Evolutionary conservation across 1,139 yeast species (phyloP), one percentile per base, ranked within the genome.

Genomic region (Kodamaea alishanica): DNA sequence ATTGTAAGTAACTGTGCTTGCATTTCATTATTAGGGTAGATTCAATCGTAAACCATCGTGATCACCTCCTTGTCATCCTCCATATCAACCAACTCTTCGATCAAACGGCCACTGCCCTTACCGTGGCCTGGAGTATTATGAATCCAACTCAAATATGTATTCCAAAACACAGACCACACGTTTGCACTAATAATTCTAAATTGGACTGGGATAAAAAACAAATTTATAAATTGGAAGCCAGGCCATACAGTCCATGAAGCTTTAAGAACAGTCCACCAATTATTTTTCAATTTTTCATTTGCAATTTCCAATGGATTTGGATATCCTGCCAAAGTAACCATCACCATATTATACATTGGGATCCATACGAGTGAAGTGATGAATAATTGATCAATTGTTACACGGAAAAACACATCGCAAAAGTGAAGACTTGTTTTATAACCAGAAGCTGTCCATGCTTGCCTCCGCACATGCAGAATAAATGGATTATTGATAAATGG

Each of bases 191-290:
- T 65, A 15, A 68, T 61, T 40, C 76, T 53, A 33, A 67, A 56
- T 45, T 70, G 74, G 6, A 70, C 62, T 1, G 76, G 76, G 22
- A 68, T 54, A 38, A 60, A 65, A 46, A 62, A 63, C 34, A 70
- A 57, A 49, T 65, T 67, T 39, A 67, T 44, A 32, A 68, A 51
- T 50, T 68, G 75, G 48, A 70, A 67, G 1, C 61, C 55, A 0
- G 75, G 73, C 76, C 76, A 70, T 10, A 70, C 71, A 9, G 65
- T 55, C 73, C 75, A 70, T 46, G 59, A 59, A 10, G 74, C 70
- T 34, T 45, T 59, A 45, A 70, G 57, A 23, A 70, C 73, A 23
- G 57, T 63, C 67, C 70, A 68, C 74, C 73, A 70, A 47, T 70
- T 70, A 29, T 55, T 58, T 26, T 54, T 51, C 37, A 70, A 55